Percentiles rank a stretch among this genome's conserved stretches.
Evolutionary conservation across 2,329 filamentous ascomycete genomes (phyloP).

Genomic region (Ophiostoma quercus): DNA sequence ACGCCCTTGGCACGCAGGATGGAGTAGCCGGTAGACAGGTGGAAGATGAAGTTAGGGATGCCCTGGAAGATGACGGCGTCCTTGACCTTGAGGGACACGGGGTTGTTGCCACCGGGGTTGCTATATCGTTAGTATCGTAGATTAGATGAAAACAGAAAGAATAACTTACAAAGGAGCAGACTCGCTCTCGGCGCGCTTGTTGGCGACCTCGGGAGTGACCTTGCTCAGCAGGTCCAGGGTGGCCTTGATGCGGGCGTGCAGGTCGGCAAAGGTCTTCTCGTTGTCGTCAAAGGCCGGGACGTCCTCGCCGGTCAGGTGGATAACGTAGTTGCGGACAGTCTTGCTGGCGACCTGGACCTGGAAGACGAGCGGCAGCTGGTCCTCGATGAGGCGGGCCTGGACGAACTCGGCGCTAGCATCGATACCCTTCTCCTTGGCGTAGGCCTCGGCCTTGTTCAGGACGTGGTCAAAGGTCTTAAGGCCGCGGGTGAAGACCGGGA

Average conservation of each 20-base stretch:
- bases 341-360: conserved; percentile 35
- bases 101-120: conserved; percentile 13
- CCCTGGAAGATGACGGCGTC: conserved; percentile 43
- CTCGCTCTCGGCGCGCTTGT: conserved; percentile 28
- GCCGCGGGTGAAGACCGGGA: conserved; percentile 29
- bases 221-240: conserved; percentile 32
- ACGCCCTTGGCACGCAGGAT: conserved; percentile 55
- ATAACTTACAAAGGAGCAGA: conserved; percentile 21
- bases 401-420: conserved; percentile 29
- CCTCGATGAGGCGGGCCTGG: conserved; percentile 32
- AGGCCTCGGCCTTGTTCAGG: conserved; percentile 32
- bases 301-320: conserved; percentile 29
- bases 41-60: conserved; percentile 58
- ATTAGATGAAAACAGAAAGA: too few species aligned
- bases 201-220: conserved; percentile 30
- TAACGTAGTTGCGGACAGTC: conserved; percentile 30
- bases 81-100: conserved; percentile 25
- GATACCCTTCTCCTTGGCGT: conserved; percentile 32
- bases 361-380: conserved; percentile 38
- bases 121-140: conserved; percentile 14
- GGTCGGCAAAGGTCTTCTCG: conserved; percentile 35
- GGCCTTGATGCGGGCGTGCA: conserved; percentile 32
- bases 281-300: conserved; percentile 29
- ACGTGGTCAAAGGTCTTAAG: conserved; percentile 32
- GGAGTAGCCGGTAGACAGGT: conserved; percentile 50